Evolutionary conservation across 2,329 filamentous ascomycete genomes (phyloP).

Genomic region (Penicillium sp.): DNA sequence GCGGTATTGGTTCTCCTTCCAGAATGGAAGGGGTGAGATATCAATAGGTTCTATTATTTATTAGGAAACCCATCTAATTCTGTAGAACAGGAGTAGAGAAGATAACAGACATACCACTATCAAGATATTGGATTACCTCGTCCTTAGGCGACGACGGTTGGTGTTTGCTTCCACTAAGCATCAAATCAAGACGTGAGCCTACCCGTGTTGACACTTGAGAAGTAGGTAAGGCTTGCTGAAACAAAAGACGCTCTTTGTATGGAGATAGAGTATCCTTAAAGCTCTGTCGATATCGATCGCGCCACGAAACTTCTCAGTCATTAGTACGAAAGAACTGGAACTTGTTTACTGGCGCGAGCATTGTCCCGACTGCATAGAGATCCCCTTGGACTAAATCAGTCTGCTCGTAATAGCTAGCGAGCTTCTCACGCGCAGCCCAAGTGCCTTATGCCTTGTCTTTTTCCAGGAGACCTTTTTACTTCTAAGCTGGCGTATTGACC

Average conservation of each 20-base stretch:
- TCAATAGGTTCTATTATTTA: not conserved
- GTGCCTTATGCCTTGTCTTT: conserved; percentile 5
- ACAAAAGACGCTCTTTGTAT: not conserved
- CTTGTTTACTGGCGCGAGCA: conserved; percentile 13
- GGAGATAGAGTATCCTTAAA: not conserved
- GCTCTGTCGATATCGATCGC: not conserved
- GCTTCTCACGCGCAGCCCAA: conserved; percentile 6
- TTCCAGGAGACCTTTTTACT: conserved; percentile 13
- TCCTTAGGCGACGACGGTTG: not conserved
- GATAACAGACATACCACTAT: not conserved
- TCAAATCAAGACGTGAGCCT: not conserved
- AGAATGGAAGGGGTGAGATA: not conserved
- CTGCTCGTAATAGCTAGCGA: conserved; percentile 12
- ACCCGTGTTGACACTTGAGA: no score
- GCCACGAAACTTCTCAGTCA: conserved; percentile 3
- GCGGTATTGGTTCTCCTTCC: not conserved
- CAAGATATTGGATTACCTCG: not conserved
- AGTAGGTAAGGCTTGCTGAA: not conserved
- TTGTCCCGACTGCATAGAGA: conserved; percentile 16
- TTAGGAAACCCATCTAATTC: no score
- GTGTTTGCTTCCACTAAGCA: not conserved
- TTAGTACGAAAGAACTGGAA: conserved; percentile 13
- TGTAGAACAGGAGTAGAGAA: no score
- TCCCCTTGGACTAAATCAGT: conserved; percentile 10
- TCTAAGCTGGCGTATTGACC: conserved; percentile 4